Base-by-base conservation (phyloP, 495 filamentous ascomycete species). In the Monascus purpureus region DNA sequence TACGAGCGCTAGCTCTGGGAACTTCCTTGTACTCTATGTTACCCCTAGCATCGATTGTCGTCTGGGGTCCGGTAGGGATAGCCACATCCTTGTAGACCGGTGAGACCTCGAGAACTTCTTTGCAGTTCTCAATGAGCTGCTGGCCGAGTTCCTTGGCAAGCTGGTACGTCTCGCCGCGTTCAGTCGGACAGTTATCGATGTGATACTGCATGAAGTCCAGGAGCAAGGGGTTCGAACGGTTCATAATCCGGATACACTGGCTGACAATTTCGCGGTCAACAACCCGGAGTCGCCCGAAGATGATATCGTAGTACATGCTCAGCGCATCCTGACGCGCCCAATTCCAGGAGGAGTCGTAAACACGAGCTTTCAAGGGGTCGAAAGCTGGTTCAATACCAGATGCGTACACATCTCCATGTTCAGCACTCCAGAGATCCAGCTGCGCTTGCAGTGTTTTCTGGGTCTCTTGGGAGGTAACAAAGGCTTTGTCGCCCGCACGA, bases 161-260 rank as follows among this genome's bases (percentile, higher is more conserved):
- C 56, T 88, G 64, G 63, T 99, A 99, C 9, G 92, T 99, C 56
- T 99, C 90, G 31, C 90, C 90, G 11, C 86, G 77, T 41, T 96
- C 86, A 1, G 90, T 86, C 4, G 90, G 90, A 63, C 90, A 96
- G 63, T 95, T 86, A 48, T 99, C 92, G 53, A 99, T 96, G 64
- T 99, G 90, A 43, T 99, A 95, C 45, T 96, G 92, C 90, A 99
- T 99, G 60, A 95, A 96, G 41, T 99, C 88, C 28, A 99, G 70
- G 7, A 99, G 75, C 13, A 79, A 73, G 2, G 90, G 92, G 47
- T 94, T 99, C 15, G 90, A 93, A 17, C 88, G 80, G 63, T 95
- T 99, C 90, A 99, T 99, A 61, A 99, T 86, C 36, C 80, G 80
- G 49, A 99, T 99, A 57, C 90, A 96, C 46, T 82, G 86, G 53